Evolutionary conservation across 371 early-diverging fungal species (phyloP), one percentile per base, ranked within the genome.

Genomic region (Rhizopus stolonifer): DNA sequence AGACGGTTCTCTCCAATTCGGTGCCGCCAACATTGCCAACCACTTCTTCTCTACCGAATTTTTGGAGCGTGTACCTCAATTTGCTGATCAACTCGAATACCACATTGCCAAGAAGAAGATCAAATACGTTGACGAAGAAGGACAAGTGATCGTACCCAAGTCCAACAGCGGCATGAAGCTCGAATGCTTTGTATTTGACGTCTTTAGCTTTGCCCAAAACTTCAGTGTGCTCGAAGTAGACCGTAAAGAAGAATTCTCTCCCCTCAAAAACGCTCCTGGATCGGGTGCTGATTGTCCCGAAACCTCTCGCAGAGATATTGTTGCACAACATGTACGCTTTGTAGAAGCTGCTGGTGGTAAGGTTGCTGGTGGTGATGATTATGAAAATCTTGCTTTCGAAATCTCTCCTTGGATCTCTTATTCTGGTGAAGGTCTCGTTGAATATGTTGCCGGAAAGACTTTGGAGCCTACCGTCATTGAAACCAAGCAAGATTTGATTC

Each of bases 21-120:
- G 87, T 36, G 95, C 96, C 7, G 98, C 91, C 46, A 98, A 98
- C 81, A 96, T 98, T 77, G 95, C 89, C 72, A 98, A 96, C 81
- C 98, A 98, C 74, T 96, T 93, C 70, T 98, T 94, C 82, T 90
- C 96, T 31, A 77, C 87, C 23, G 96, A 82, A 50, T 97, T 97
- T 67, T 77, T 98, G 69, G 74, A 89, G 58, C 81, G 86, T 48
- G 85, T 94, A 36, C 89, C 89, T 49, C 76, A 80, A 17, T 83
- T 95, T 65, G 94, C 95, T 59, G 64, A 70, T 42, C 67, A 83
- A 59, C 82, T 98, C 14, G 92, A 92, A 74, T 94, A 94, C 77
- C 98, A 98, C 73, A 85, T 96, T 60, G 98, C 98, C 29, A 84
- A 84, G 67, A 98, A 98, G 86, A 98, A 96, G 89, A 95, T 98